Evolutionary conservation across 768 basidiomycete genomes (phyloP).

Genomic region (Lactarius trivialis): DNA sequence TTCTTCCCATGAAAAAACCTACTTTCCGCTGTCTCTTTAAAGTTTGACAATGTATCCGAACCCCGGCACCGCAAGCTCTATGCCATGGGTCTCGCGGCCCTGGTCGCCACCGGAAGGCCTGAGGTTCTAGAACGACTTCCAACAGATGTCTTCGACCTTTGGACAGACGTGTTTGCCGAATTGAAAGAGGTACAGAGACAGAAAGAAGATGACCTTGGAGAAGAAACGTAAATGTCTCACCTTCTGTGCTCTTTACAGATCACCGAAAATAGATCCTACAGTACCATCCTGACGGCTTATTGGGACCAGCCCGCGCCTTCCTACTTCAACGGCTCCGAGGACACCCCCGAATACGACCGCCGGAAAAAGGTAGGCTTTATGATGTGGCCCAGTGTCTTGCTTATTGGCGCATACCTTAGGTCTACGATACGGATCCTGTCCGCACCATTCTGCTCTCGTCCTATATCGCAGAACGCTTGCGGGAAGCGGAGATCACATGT

Average conservation of each 20-base stretch:
- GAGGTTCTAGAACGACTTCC: conserved; percentile 68
- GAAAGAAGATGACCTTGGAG: conserved; percentile 24
- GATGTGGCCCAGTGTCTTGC: not conserved
- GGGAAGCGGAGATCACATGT: conserved; percentile 54
- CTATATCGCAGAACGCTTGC: conserved; percentile 51
- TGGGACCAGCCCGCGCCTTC: conserved; percentile 65
- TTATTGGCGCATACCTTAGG: conserved; percentile 34
- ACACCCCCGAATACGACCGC: conserved; percentile 70
- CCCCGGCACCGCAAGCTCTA: conserved; percentile 76
- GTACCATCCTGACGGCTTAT: conserved; percentile 44
- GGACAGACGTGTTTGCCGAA: conserved; percentile 86
- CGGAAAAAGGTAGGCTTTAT: conserved; percentile 52
- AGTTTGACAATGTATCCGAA: conserved; percentile 93
- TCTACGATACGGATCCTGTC: conserved; percentile 65
- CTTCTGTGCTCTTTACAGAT: not conserved
- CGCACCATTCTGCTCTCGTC: conserved; percentile 57
- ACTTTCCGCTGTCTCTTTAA: not conserved
- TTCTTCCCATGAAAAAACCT: not conserved
- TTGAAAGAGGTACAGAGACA: conserved; percentile 57
- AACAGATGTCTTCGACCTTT: conserved; percentile 76
- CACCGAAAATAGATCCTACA: not conserved
- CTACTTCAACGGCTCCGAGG: conserved; percentile 59
- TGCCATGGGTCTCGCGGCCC: conserved; percentile 73
- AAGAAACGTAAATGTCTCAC: conserved; percentile 6
- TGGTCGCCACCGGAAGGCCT: conserved; percentile 67